phyloP scores from a whole-genome alignment of 2,329 filamentous ascomycete genomes.

The Gaeumannomyces sp. region DNA sequence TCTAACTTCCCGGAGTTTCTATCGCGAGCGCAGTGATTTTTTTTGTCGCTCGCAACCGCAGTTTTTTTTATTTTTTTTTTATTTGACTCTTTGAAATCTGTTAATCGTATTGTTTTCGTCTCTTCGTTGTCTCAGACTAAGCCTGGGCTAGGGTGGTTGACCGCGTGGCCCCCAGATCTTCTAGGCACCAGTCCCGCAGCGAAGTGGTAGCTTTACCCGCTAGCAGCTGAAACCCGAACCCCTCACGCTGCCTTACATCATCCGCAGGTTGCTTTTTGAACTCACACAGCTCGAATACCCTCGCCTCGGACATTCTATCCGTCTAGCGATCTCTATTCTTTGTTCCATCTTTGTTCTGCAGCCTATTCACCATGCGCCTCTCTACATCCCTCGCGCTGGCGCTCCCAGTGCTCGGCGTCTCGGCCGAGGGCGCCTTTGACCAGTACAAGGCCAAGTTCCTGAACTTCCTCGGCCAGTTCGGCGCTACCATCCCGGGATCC shows the following conservation, averaged over 20 bases:
- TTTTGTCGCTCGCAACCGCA: no score
- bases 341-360: not conserved
- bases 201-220: not conserved
- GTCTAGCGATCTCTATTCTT: not conserved
- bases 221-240: slow-evolving; percentile 4
- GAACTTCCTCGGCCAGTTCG: slow-evolving; percentile 55
- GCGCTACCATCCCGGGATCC: slow-evolving; percentile 30
- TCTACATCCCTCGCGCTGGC: slow-evolving; percentile 44
- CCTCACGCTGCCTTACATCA: slow-evolving; percentile 11
- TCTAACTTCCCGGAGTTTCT: not conserved
- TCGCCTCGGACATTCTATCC: not conserved
- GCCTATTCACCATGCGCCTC: slow-evolving; percentile 47
- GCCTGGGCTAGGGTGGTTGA: not conserved
- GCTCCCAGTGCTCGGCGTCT: slow-evolving; percentile 49
- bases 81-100: not conserved
- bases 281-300: not conserved
- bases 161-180: not conserved
- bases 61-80: not conserved
- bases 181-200: not conserved
- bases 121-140: not conserved
- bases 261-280: not conserved
- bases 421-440: slow-evolving; percentile 44
- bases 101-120: not conserved
- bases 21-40: not conserved
- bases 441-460: slow-evolving; percentile 60